These are phyloP conservation scores for Amorphotheca resinae DNA, from an alignment of 495 filamentous ascomycete species.

Conservation along the genomic window DNA sequence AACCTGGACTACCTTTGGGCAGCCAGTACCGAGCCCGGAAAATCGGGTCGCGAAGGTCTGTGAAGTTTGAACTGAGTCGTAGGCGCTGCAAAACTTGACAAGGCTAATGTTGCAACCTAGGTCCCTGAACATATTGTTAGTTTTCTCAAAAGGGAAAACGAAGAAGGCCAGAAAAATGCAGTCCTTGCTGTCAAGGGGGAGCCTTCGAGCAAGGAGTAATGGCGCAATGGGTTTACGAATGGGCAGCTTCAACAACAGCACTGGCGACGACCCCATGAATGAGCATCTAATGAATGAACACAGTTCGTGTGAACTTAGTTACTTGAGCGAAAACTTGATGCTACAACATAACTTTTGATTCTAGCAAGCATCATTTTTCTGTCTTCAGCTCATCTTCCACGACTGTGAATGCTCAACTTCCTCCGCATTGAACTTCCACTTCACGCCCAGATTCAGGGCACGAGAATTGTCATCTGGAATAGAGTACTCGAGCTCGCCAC, in stretches of 20 bases:
- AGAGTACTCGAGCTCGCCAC: constrained; percentile 34
- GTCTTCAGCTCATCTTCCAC: constrained; percentile 28
- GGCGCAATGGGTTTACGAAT: not conserved
- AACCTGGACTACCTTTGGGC: constrained; percentile 49
- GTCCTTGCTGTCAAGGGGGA: constrained; percentile 4
- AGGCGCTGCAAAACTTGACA: too few relatives aligned
- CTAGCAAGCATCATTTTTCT: not conserved
- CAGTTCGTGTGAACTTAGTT: too few relatives aligned
- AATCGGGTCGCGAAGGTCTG: constrained; percentile 14
- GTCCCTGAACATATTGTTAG: constrained; percentile 11
- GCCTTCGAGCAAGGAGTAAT: not conserved
- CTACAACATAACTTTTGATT: not conserved
- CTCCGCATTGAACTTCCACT: constrained; percentile 26
- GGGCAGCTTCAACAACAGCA: not conserved
- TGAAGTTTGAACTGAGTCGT: too few relatives aligned
- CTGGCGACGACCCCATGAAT: too few relatives aligned
- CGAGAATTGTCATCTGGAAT: constrained; percentile 35
- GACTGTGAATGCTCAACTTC: constrained; percentile 27
- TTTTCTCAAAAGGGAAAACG: constrained; percentile 14
- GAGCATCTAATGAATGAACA: too few relatives aligned
- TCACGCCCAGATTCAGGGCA: constrained; percentile 31
- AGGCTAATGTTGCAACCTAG: not conserved
- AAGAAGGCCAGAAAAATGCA: constrained; percentile 7
- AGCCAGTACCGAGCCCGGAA: constrained; percentile 41
- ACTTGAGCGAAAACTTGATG: not conserved